Percentiles rank a stretch among this genome's conserved stretches.
Conservation (phyloP, 306 rosid species). For the Carpinus viminea region DNA sequence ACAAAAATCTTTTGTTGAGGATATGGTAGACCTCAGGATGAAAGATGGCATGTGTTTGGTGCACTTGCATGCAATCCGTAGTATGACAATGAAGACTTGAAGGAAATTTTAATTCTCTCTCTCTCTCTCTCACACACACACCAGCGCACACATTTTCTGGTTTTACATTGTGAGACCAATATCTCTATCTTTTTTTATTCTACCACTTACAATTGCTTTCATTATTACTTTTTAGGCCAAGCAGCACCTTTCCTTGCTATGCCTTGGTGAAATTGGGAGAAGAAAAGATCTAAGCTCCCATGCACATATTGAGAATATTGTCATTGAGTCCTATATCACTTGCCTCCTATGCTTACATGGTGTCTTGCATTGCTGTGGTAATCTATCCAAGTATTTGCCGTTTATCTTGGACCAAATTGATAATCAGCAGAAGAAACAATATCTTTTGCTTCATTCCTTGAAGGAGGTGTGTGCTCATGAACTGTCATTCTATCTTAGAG, state of each 20-base stretch:
- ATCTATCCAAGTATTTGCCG: slow-evolving; percentile 92
- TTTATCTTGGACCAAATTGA: slow-evolving; percentile 98
- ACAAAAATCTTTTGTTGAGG: not conserved
- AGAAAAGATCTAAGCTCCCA: slow-evolving; percentile 90
- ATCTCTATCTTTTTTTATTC: slow-evolving; percentile 8
- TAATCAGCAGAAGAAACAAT: slow-evolving; percentile 99
- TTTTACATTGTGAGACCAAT: not conserved
- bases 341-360: slow-evolving; percentile 96
- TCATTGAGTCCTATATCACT: slow-evolving; percentile 95
- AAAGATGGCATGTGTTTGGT: not conserved
- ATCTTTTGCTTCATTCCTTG: slow-evolving; percentile 95
- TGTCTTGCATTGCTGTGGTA: slow-evolving; percentile 98
- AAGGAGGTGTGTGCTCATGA: slow-evolving; percentile 72
- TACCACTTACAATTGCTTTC: slow-evolving; percentile 18
- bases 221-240: slow-evolving; percentile 62
- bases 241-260: slow-evolving; percentile 93
- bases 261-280: slow-evolving; percentile 98
- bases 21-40: not conserved
- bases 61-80: not conserved
- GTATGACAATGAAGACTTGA: not conserved
- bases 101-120: not conserved
- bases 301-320: slow-evolving; percentile 86
- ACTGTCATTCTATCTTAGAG: slow-evolving; percentile 12
- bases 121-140: not conserved
- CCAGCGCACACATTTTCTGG: slow-evolving; percentile 5